These are phyloP conservation scores for Saccharomyces uvarum DNA, from an alignment of 1,139 yeast genomes.

Conservation along the genomic window DNA sequence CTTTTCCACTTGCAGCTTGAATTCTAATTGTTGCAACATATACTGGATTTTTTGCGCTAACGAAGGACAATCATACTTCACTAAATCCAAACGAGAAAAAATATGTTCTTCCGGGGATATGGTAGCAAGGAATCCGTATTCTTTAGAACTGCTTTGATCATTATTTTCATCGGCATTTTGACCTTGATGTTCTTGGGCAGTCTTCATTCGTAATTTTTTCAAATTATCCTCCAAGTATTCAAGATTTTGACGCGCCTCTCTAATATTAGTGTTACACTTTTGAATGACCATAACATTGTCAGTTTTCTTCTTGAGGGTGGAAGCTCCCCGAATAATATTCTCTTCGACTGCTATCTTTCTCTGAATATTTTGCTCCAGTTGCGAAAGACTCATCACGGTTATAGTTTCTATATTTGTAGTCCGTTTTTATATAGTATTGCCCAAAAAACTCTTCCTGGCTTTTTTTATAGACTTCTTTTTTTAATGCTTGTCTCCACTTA, in stretches of 20 bases:
- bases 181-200: constrained; percentile 2
- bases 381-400: constrained; percentile 14
- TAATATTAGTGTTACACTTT: constrained; percentile 80
- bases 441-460: background rate
- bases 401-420: background rate
- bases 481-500: background rate
- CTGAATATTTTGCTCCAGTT: constrained; percentile 49
- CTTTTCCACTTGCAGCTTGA: constrained; percentile 85
- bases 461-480: background rate
- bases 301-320: constrained; percentile 69
- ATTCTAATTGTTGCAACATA: constrained; percentile 90
- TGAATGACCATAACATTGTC: constrained; percentile 76
- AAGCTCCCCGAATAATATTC: constrained; percentile 82
- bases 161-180: constrained; percentile 3
- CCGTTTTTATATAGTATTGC: background rate
- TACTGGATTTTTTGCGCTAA: constrained; percentile 92
- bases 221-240: constrained; percentile 78
- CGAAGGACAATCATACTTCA: constrained; percentile 89
- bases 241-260: constrained; percentile 86
- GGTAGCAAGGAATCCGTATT: constrained; percentile 25
- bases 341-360: constrained; percentile 81
- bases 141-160: constrained; percentile 8
- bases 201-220: constrained; percentile 47
- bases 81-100: constrained; percentile 62
- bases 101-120: constrained; percentile 29